These are phyloP conservation scores for Marasmius oreades DNA, from an alignment of 1,284 basidiomycete species.

Conservation along the genomic window DNA sequence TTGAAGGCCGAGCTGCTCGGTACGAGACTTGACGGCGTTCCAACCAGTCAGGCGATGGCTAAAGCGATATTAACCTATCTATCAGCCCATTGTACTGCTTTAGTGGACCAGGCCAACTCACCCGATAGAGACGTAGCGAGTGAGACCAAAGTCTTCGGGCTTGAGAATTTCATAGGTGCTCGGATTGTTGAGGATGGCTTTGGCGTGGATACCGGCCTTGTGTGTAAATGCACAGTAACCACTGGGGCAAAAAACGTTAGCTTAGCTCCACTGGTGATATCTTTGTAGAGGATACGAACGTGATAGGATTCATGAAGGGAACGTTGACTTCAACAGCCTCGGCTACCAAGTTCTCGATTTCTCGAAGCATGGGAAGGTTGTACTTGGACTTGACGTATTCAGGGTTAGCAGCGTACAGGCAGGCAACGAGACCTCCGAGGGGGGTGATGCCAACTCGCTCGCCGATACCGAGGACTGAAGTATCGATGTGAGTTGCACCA, in stretches of 20 bases:
- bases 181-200: conserved; percentile 99
- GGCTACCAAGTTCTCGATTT: conserved; percentile 98
- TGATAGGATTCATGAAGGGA: conserved; percentile 95
- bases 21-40: conserved; percentile 99
- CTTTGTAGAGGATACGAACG: conserved; percentile 42
- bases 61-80: too few relatives aligned
- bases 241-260: conserved; percentile 31
- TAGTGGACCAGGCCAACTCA: too few relatives aligned
- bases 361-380: conserved; percentile 95
- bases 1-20: conserved; percentile 90
- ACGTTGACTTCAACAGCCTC: conserved; percentile 98
- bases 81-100: too few relatives aligned
- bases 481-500: conserved; percentile 98
- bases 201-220: conserved; percentile 99
- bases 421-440: conserved; percentile 94
- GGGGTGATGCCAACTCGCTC: conserved; percentile 99
- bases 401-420: conserved; percentile 94
- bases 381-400: conserved; percentile 99
- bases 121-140: conserved; percentile 97
- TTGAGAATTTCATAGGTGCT: conserved; percentile 98
- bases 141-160: conserved; percentile 98
- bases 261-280: conserved; percentile 2
- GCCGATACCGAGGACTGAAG: conserved; percentile 94
- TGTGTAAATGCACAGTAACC: conserved; percentile 99
- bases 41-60: conserved; percentile 94